These are phyloP conservation scores for Gnetum montanum DNA, from an alignment of 75 land plant genomes.

Conservation along the genomic window DNA sequence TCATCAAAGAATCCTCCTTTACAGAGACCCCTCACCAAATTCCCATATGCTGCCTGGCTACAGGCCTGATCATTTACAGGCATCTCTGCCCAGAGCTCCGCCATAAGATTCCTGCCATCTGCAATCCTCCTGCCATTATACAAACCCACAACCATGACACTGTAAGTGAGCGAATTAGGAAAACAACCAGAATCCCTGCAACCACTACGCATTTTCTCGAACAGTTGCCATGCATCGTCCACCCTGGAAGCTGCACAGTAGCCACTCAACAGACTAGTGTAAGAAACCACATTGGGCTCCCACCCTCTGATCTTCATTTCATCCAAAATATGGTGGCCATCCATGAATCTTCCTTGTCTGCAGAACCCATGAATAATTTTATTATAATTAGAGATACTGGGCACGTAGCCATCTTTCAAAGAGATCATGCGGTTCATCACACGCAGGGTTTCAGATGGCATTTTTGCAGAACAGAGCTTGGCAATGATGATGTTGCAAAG, in stretches of 20 bases:
- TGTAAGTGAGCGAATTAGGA: conserved; percentile 51
- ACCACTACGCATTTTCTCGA: conserved; percentile 55
- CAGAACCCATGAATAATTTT: conserved; percentile 37
- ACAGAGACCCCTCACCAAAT: conserved; percentile 36
- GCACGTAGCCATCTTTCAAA: conserved; percentile 29
- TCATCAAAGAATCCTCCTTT: conserved; percentile 43
- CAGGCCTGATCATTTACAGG: conserved; percentile 1
- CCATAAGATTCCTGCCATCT: conserved; percentile 26
- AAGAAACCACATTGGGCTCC: conserved; percentile 36
- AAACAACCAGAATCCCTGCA: conserved; percentile 17
- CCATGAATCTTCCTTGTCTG: not conserved
- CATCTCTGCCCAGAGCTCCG: conserved; percentile 28
- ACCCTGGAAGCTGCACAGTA: conserved; percentile 24
- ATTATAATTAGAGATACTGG: conserved; percentile 36
- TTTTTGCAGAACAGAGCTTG: conserved; percentile 20
- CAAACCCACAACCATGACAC: conserved; percentile 26
- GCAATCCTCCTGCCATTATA: conserved; percentile 14
- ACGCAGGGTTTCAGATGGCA: conserved; percentile 16
- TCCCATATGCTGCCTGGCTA: conserved; percentile 37
- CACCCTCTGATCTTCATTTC: conserved; percentile 29
- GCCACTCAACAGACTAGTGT: conserved; percentile 51
- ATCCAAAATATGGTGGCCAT: conserved; percentile 21
- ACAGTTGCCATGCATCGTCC: conserved; percentile 26
- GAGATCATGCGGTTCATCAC: conserved; percentile 14
- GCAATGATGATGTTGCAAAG: conserved; percentile 41